phyloP scores from a whole-genome alignment of 768 basidiomycete species.

The Candolleomyces aberdarensis region DNA sequence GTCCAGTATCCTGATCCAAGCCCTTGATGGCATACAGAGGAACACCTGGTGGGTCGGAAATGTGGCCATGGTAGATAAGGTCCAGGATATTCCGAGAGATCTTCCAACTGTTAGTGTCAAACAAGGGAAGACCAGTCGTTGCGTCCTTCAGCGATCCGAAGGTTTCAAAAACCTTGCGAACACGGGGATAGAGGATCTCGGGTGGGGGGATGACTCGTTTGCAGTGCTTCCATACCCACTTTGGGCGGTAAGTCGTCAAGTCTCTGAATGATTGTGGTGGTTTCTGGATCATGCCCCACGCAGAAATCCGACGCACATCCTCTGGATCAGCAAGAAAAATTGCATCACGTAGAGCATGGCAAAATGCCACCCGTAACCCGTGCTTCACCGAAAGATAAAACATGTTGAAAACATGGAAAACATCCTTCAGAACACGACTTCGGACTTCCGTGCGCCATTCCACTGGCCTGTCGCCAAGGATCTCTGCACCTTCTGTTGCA shows the following conservation, averaged over 20 bases:
- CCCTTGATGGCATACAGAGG: slow-evolving; percentile 17
- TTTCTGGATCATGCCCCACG: slow-evolving; percentile 12
- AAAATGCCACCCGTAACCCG: slow-evolving; percentile 18
- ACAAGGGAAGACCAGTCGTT: slow-evolving; percentile 23
- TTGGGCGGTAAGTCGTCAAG: slow-evolving; percentile 4
- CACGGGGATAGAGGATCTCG: slow-evolving; percentile 22
- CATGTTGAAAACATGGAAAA: slow-evolving; percentile 25
- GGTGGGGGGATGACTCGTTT: slow-evolving; percentile 29
- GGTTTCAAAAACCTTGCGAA: slow-evolving; percentile 23
- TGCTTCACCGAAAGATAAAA: slow-evolving; percentile 18
- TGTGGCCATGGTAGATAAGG: slow-evolving; percentile 19
- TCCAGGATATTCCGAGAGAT: slow-evolving; percentile 25
- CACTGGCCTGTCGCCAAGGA: too few relatives aligned
- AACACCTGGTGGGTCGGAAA: slow-evolving; percentile 31
- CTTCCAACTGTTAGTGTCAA: slow-evolving; percentile 26
- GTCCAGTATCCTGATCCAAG: slow-evolving; percentile 15
- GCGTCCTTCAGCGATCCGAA: slow-evolving; percentile 34
- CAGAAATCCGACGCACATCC: slow-evolving; percentile 18
- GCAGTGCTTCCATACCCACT: slow-evolving; percentile 24
- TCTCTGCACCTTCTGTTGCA: too few relatives aligned
- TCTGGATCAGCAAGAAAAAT: slow-evolving; percentile 19
- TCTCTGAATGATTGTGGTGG: slow-evolving; percentile 12
- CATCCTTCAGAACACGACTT: slow-evolving; percentile 22
- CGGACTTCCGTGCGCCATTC: background rate
- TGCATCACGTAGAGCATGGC: slow-evolving; percentile 19